Base-by-base conservation (phyloP, 108 stramenopile genomes). In the Aurantiochytrium sp. region DNA sequence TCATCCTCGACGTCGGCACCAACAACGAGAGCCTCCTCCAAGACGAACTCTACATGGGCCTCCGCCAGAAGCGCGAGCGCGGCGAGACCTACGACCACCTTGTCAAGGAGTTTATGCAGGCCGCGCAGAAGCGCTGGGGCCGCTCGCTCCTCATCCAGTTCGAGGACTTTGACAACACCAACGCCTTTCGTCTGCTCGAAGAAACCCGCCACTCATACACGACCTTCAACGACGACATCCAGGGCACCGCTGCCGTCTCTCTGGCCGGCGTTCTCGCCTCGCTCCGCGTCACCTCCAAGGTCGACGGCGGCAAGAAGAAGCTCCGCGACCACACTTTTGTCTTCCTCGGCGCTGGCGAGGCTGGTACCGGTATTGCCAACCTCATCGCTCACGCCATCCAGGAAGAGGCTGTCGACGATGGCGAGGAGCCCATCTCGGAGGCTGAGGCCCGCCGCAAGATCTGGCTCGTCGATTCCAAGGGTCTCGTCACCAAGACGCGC, bases 191-290 rank as follows among this genome's bases (percentile, higher is more conserved):
- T 25, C 93, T 99, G 44, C 93, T 99, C 89, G 96, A 99, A 87
- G 93, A 95, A 44, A 98, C 97, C 94, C 94, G 97, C 43, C 73
- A 97, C 64, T 88, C 95, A 28, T 94, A 95, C 60, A 89, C 97
- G 35, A 98, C 97, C 92, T 99, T 99, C 93, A 99, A 99, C 93
- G 99, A 99, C 92, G 99, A 99, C 90, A 99, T 99, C 88, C 99
- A 99, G 90, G 99, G 97, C 55, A 98, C 97, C 4, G 97, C 96
- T 6, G 96, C 97, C 6, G 96, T 96, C 16, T 93, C 96, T 21
- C 89, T 97, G 76, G 97, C 97, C 3, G 97, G 97, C 4, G 72
- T 96, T 21, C 72, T 98, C 69, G 94, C 96, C 87, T 95, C 95
- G 5, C 89, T 98, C 53, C 93, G 97, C 5, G 95, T 95, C 47